A percentile compares a stretch with the other conserved stretches of the same genome.
Evolutionary conservation across 352 stramenopile genomes (phyloP).

Genomic region (Phytophthora melonis): DNA sequence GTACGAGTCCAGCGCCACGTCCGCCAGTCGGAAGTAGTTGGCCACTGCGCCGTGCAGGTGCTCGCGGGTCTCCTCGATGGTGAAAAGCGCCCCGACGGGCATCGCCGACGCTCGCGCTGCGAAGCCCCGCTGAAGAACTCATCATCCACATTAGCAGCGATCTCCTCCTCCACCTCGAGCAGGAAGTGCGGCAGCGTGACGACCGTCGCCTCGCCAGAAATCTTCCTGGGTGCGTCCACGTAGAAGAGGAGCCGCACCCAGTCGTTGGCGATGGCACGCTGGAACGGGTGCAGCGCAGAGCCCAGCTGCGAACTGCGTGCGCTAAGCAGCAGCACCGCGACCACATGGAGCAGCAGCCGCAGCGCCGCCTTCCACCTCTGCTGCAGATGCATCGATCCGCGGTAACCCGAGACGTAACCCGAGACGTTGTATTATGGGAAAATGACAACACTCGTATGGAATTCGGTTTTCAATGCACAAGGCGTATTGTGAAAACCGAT

Average conservation of each 20-base stretch:
- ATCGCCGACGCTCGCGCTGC: constrained; percentile 59
- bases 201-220: constrained; percentile 20
- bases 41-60: constrained; percentile 70
- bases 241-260: constrained; percentile 82
- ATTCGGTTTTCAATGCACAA: no score
- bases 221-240: constrained; percentile 47
- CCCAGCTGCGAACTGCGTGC: constrained; percentile 58
- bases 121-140: constrained; percentile 68
- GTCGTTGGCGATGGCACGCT: constrained; percentile 69
- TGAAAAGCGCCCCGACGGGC: constrained; percentile 76
- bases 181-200: constrained; percentile 73
- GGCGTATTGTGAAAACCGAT: no score
- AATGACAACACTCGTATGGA: no score
- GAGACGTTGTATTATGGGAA: no score
- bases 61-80: constrained; percentile 69
- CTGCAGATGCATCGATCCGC: not conserved
- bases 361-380: constrained; percentile 17
- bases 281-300: constrained; percentile 60
- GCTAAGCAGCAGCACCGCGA: constrained; percentile 53
- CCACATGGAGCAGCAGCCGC: constrained; percentile 53
- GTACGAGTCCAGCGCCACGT: constrained; percentile 66
- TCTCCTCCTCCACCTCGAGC: constrained; percentile 70
- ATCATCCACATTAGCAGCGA: constrained; percentile 70
- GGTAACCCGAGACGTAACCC: no score
- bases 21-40: constrained; percentile 69